Evolutionary conservation across 2,329 filamentous ascomycete genomes (phyloP).

Genomic region (Huntiella abstrusa): DNA sequence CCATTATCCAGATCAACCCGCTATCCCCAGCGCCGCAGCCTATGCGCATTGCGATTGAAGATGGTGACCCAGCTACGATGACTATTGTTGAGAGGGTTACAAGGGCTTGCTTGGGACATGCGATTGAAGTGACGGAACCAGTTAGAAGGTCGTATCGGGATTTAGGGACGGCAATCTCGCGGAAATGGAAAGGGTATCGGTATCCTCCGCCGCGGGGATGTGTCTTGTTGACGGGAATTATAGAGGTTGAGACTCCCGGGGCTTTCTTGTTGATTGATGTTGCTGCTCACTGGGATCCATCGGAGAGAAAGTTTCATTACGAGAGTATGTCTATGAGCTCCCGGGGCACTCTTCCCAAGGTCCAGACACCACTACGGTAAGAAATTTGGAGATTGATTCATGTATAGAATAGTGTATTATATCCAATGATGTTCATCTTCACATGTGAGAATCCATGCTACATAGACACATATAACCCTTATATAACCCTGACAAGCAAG

Average conservation of each 20-base stretch:
- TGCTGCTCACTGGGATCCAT: constrained; percentile 29
- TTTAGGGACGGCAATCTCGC: constrained; percentile 11
- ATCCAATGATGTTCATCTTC: no score
- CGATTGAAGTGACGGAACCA: constrained; percentile 12
- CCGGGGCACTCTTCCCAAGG: constrained; percentile 13
- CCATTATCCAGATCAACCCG: constrained; percentile 7
- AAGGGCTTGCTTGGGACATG: constrained; percentile 12
- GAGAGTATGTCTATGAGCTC: constrained; percentile 5
- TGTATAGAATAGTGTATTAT: no score
- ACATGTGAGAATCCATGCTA: no score
- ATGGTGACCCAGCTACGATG: constrained; percentile 4
- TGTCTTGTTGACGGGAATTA: constrained; percentile 26
- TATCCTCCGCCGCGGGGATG: constrained; percentile 26
- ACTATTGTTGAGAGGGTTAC: constrained; percentile 11
- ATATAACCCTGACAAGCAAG: no score
- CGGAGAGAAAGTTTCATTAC: constrained; percentile 21
- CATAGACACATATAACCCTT: no score
- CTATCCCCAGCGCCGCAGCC: background rate
- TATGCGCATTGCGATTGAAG: constrained; percentile 4
- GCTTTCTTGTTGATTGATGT: constrained; percentile 26
- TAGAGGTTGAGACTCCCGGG: constrained; percentile 24
- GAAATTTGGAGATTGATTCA: background rate
- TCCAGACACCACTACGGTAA: constrained; percentile 11
- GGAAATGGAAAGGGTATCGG: constrained; percentile 21
- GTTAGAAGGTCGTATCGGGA: constrained; percentile 11